Evolutionary conservation across 345 rosid genomes (phyloP), one percentile per base, ranked within the genome.

Genomic region (Melaleuca quinquenervia): DNA sequence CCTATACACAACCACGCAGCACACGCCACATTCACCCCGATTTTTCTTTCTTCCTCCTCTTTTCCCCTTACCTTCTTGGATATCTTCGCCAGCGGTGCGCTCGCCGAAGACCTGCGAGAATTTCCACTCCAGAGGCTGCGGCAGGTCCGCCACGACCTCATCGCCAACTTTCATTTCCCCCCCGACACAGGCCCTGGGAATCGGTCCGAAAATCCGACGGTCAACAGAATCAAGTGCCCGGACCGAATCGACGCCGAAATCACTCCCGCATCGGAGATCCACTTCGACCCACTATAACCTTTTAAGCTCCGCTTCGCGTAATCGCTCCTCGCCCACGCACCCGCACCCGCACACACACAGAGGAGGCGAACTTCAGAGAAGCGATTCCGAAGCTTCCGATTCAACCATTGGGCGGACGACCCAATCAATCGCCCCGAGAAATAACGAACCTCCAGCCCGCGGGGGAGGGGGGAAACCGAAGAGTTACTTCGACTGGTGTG

Each of bases 61-160:
- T 36, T 24, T 21, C 22, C 83, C 11, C 52, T 84, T 86, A 95
- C 98, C 98, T 91, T 95, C 99, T 88, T 96, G 98, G 56, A 96
- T 95, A 93, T 96, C 99, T 89, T 96, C 99, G 50, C 98, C 98
- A 75, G 98, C 96, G 52, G 95, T 88, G 83, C 99, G 94, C 87
- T 96, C 99, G 74, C 99, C 99, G 88, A 95, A 96, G 36, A 96
- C 98, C 91, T 96, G 99, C 84, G 99, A 94, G 91, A 96, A 96
- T 92, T 96, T 96, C 99, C 99, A 96, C 84, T 96, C 99, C 83
- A 95, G 89, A 84, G 94, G 94, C 88, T 87, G 93, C 52, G 91
- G 89, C 60, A 91, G 87, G 58, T 83, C 88, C 36, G 88, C 85
- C 82, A 88, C 87, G 84, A 92, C 91, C 86, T 90, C 93, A 89